phyloP scores from a whole-genome alignment of 495 filamentous ascomycete species.

The Bombardia bombarda region DNA sequence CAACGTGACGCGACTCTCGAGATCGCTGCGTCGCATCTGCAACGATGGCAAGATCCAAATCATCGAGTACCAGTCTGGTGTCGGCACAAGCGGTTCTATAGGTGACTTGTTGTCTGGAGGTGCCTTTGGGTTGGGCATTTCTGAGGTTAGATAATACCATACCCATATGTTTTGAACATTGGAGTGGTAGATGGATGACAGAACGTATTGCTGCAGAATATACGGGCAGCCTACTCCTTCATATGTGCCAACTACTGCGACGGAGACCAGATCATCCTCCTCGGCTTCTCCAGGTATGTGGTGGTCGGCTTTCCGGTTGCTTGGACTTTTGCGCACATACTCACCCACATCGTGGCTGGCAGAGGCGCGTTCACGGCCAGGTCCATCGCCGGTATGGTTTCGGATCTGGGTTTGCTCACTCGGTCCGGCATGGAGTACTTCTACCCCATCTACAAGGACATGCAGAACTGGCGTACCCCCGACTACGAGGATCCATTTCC shows the following conservation, averaged over 20 bases:
- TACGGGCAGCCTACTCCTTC: conserved; percentile 60
- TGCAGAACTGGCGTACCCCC: conserved; percentile 46
- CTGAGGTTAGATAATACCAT: no score
- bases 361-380: conserved; percentile 66
- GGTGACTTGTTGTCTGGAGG: conserved; percentile 41
- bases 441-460: conserved; percentile 57
- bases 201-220: conserved; percentile 32
- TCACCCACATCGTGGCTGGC: no score
- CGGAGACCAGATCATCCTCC: conserved; percentile 61
- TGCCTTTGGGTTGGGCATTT: conserved; percentile 40
- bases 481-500: conserved; percentile 49
- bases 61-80: conserved; percentile 44
- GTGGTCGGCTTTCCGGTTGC: neutral
- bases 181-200: conserved; percentile 2
- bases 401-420: conserved; percentile 54
- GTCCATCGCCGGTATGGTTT: conserved; percentile 55
- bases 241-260: conserved; percentile 57
- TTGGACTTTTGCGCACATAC: no score
- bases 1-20: conserved; percentile 43
- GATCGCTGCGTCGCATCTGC: conserved; percentile 29
- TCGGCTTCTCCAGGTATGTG: conserved; percentile 52
- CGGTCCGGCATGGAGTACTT: conserved; percentile 55
- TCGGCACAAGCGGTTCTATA: conserved; percentile 38
- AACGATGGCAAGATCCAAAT: conserved; percentile 33
- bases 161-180: neutral